A percentile compares a stretch with the other conserved stretches of the same genome.
These are phyloP conservation scores for Hymenotorrendiella dingleyae DNA, from an alignment of 2,329 filamentous ascomycete genomes.

Conservation along the genomic window DNA sequence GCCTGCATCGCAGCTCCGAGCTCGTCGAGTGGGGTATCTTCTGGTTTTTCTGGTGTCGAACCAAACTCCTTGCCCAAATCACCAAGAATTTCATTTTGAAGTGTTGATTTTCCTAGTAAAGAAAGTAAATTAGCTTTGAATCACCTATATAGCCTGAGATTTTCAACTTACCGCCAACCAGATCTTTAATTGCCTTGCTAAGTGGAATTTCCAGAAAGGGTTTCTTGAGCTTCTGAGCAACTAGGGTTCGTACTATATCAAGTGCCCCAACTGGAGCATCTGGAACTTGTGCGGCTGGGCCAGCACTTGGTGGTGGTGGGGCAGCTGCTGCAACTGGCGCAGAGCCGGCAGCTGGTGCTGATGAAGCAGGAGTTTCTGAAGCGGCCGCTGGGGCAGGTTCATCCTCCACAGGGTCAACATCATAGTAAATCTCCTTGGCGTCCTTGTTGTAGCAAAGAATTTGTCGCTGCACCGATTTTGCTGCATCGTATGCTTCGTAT, in stretches of 20 bases:
- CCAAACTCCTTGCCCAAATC: constrained; percentile 98
- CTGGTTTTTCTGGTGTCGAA: constrained; percentile 94
- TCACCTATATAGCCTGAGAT: background rate
- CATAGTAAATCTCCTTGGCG: constrained; percentile 98
- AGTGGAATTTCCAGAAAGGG: constrained; percentile 79
- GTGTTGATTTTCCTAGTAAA: constrained; percentile 83
- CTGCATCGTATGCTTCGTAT: constrained; percentile 97
- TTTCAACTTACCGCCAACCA: constrained; percentile 75
- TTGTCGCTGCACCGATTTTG: constrained; percentile 91
- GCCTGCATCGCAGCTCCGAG: constrained; percentile 92
- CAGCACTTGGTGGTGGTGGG: constrained; percentile 63
- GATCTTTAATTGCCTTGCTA: constrained; percentile 95
- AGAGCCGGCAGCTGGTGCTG: constrained; percentile 38
- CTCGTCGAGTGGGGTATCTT: constrained; percentile 95
- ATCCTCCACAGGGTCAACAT: constrained; percentile 90
- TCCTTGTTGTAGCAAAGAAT: constrained; percentile 99
- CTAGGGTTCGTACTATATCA: constrained; percentile 81
- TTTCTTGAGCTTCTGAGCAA: constrained; percentile 98
- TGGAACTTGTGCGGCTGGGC: constrained; percentile 78
- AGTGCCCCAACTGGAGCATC: constrained; percentile 84
- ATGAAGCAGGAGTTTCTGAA: constrained; percentile 27
- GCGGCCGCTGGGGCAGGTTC: constrained; percentile 61
- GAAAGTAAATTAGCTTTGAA: constrained; percentile 7
- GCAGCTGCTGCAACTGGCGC: constrained; percentile 47
- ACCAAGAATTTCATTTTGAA: constrained; percentile 97